Evolutionary conservation across 2,329 filamentous ascomycete genomes (phyloP), one percentile per base, ranked within the genome.

Genomic region (Talaromyces islandicus): DNA sequence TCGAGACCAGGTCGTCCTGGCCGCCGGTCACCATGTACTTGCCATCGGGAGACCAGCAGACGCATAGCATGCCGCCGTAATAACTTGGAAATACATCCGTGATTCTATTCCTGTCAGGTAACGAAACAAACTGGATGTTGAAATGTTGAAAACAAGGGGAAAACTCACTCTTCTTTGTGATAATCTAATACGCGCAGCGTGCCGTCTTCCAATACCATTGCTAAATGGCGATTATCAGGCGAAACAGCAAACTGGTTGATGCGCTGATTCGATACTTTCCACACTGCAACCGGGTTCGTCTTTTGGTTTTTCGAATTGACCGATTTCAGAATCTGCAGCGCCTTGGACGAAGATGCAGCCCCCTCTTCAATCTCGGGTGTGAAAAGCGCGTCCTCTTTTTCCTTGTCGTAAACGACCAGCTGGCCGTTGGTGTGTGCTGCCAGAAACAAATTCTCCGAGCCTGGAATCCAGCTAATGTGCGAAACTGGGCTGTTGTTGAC

Each of bases 21-120:
- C 94, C 92, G 57, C 94, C 94, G 0, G 94, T 97, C 19, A 99
- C 81, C 56, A 99, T 87, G 73, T 97, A 99, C 72, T 95, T 93
- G 56, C 92, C 92, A 70, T 99, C 94, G 10, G 94, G 94, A 7
- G 93, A 97, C 94, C 94, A 99, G 76, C 91, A 96, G 2, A 97
- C 92, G 70, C 92, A 96, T 51, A 89, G 89, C 63, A 99, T 82
- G 3, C 91, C 93, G 53, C 94, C 94, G 69, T 97, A 99, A 77
- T 97, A 99, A 58, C 91, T 91, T 67, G 88, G 86, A 74, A 91
- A 97, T 51, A 96, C 80, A 69, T 93, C 91, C 12, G 94, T 79
- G n/a, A 97, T 81, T 68, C 90, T 94, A 51, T 4, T 10, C 17
- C 17, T 41, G 25, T 27, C n/a, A n/a, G 6, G 19, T 10, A 57